Evolutionary conservation across 306 rosid species (phyloP).

Genomic region (Malus domestica): DNA sequence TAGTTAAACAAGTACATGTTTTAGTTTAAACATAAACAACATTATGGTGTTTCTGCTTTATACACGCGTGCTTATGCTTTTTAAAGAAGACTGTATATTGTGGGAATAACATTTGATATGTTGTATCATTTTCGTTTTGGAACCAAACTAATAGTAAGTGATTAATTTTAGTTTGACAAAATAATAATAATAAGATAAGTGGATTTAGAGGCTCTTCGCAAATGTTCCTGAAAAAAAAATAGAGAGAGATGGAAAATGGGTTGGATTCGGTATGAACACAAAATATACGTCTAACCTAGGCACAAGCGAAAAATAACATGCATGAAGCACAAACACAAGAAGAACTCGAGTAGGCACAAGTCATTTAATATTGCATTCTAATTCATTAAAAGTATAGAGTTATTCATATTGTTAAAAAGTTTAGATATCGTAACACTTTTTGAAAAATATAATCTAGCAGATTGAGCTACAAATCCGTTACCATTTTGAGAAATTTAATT

Average conservation of each 20-base stretch:
- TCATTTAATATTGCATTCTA: background rate
- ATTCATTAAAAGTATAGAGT: background rate
- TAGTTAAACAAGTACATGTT: slow-evolving; percentile 1
- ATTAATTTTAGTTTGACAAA: too few species aligned
- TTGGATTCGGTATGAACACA: background rate
- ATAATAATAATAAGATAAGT: too few species aligned
- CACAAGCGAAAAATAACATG: background rate
- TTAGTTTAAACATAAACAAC: slow-evolving; percentile 1
- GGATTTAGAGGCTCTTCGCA: background rate
- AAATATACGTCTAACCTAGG: background rate
- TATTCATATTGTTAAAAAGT: background rate
- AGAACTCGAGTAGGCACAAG: too few species aligned
- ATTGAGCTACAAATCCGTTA: too few species aligned
- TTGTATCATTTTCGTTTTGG: background rate
- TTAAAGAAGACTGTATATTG: background rate
- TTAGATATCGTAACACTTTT: background rate
- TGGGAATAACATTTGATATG: background rate
- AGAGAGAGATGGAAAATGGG: background rate
- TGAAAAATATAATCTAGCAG: too few species aligned
- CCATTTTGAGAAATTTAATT: background rate
- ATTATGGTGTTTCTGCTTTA: slow-evolving; percentile 1
- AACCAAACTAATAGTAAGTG: background rate
- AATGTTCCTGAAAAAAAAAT: background rate
- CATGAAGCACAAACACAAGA: too few species aligned
- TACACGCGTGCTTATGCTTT: slow-evolving; percentile 1